Conservation (phyloP, 805 yeast species). For the Nakazawaea wyomingensis region DNA sequence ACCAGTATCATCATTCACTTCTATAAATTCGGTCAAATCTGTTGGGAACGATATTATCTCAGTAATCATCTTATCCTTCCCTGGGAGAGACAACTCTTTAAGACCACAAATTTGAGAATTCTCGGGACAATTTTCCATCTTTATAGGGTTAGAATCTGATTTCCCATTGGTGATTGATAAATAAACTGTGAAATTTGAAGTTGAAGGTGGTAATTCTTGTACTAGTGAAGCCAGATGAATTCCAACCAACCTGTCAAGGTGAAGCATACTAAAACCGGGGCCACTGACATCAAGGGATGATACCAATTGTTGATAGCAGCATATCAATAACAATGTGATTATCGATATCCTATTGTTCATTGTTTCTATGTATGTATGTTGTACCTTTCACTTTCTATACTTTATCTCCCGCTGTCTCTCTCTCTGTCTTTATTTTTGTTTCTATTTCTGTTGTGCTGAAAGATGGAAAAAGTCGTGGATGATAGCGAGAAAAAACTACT, state of each 20-base stretch:
- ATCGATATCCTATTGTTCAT: not conserved
- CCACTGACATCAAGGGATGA: not conserved
- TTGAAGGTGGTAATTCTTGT: conserved; percentile 75
- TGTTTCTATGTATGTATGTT: not conserved
- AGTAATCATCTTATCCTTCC: conserved; percentile 40
- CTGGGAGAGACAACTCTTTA: conserved; percentile 49
- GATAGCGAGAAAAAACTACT: too few species aligned
- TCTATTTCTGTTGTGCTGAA: too few species aligned
- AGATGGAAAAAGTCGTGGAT: too few species aligned
- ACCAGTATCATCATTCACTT: conserved; percentile 13
- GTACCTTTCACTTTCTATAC: too few species aligned
- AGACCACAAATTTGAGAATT: conserved; percentile 79
- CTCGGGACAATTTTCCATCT: conserved; percentile 52
- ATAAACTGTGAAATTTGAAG: conserved; percentile 58
- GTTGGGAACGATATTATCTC: conserved; percentile 58
- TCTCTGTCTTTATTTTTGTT: too few species aligned
- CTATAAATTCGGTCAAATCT: conserved; percentile 29
- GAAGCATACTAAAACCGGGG: conserved; percentile 19
- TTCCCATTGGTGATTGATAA: conserved; percentile 37
- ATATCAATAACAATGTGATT: not conserved
- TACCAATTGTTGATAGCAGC: not conserved
- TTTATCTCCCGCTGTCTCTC: too few species aligned
- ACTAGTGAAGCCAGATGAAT: conserved; percentile 34
- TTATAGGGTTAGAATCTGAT: conserved; percentile 23
- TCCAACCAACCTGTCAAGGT: conserved; percentile 46